A percentile compares a stretch with the other conserved stretches of the same genome.
Evolutionary conservation across 2,329 filamentous ascomycete species (phyloP).

Genomic region (Neonectria neomacrospora): DNA sequence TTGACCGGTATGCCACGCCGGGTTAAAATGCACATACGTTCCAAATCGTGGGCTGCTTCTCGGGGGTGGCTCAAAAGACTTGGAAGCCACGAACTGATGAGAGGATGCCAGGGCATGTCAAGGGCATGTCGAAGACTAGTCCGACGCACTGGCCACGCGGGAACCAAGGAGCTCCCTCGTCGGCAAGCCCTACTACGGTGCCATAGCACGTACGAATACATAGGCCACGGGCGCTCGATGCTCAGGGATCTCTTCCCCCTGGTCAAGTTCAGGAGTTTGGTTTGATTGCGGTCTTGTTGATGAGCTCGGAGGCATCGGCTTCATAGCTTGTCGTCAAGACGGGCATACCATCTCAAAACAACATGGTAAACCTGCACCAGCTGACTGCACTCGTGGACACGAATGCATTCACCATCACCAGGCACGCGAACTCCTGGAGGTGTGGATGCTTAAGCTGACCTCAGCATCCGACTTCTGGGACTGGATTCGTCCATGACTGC

Average conservation of each 20-base stretch:
- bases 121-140: constrained; percentile 3
- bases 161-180: constrained; percentile 35
- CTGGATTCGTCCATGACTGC: constrained; percentile 32
- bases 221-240: constrained; percentile 22
- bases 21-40: constrained; percentile 8
- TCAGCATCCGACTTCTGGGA: constrained; percentile 25
- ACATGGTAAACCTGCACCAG: constrained; percentile 31
- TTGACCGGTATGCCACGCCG: constrained; percentile 17
- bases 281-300: constrained; percentile 21
- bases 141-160: constrained; percentile 40
- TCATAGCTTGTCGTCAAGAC: constrained; percentile 3
- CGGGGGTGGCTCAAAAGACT: constrained; percentile 11
- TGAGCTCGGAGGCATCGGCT: constrained; percentile 10
- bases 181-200: constrained; percentile 30
- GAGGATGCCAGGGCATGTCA: constrained; percentile 21
- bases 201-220: background rate
- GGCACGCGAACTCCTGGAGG: constrained; percentile 24
- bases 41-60: constrained; percentile 12
- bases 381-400: constrained; percentile 22
- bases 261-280: constrained; percentile 29
- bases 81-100: constrained; percentile 27
- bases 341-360: constrained; percentile 17
- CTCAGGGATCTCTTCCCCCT: constrained; percentile 24
- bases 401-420: constrained; percentile 4
- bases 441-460: constrained; percentile 24